Base-by-base conservation (phyloP, 2,329 filamentous ascomycete genomes). In the Aspergillus hortae region DNA sequence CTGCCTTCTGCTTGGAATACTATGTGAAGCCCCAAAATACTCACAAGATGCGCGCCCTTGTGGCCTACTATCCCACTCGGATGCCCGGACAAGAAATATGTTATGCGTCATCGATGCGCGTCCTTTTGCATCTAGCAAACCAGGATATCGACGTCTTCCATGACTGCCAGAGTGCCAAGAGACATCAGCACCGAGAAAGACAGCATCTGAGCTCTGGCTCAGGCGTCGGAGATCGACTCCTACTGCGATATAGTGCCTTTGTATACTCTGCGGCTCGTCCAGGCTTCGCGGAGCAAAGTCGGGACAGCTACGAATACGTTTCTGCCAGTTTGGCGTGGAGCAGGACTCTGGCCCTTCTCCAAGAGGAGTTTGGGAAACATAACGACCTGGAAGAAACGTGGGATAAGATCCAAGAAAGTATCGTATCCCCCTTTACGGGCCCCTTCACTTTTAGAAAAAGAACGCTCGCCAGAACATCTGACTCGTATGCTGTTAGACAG, bases 1-100 rank as follows among this genome's bases (percentile, higher is more conserved):
- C 2, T 62, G 65, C 65, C 45, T 65, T 15, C 46, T 66, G 15
- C 64, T 65, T 57, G 61, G 61, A 33, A 5, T 44, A 51, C 33
- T 51, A 46, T 42, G 35, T 51, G 23, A 35, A 47, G 12, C 44
- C 27, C 12, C 49, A 32, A 12, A 46, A 51, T 12, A 51, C 43
- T 15, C 46, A 30, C 19, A 51, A 51, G 36, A 32, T 51, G 25
- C 33, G 49, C 30, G 49, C 49, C 12, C 25, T 51, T 36, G 33
- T 51, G 12, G 44, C 49, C 35, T 51, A 51, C 27, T 51, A 51
- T 42, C 49, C 49, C 10, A 51, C 49, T 4, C 38, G 27, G 21
- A 51, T 51, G 15, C 44, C 44, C 10, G 49, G 35, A 38, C 14
- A n/a, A 12, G 35, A 38, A 14, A 10, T 17, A 3, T 1, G 6